Evolutionary conservation across 495 filamentous ascomycete genomes (phyloP).

Genomic region (Tuber melanosporum): DNA sequence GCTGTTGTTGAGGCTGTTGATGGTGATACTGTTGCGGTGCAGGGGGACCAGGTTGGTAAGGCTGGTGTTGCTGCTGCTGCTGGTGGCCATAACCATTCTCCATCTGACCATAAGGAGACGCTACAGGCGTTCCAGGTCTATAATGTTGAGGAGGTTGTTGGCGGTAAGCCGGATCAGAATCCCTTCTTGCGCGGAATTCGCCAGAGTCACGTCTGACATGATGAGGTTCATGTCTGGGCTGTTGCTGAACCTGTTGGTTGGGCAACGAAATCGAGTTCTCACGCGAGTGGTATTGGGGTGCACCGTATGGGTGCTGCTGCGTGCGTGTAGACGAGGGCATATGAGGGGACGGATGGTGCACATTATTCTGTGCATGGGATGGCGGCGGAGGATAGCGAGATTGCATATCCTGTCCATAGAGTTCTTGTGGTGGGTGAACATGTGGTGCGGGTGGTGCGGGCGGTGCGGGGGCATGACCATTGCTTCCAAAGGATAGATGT

Average conservation of each 20-base stretch:
- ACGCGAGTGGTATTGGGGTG: constrained; percentile 28
- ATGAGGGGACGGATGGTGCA: constrained; percentile 33
- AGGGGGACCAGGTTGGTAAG: constrained; percentile 25
- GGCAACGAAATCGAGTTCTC: constrained; percentile 30
- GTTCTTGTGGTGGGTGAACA: constrained; percentile 31
- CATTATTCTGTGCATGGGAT: constrained; percentile 26
- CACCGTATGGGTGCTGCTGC: constrained; percentile 32
- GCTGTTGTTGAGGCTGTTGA: constrained; percentile 23
- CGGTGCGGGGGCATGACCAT: constrained; percentile 22
- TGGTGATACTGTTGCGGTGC: constrained; percentile 34
- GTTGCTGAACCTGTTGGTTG: constrained; percentile 32
- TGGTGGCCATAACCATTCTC: constrained; percentile 33
- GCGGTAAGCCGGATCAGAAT: constrained; percentile 37
- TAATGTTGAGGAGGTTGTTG: constrained; percentile 29
- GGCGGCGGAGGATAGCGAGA: constrained; percentile 27
- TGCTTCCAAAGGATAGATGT: constrained; percentile 36
- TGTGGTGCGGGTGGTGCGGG: constrained; percentile 33
- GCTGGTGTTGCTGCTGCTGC: constrained; percentile 30
- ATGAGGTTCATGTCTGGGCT: constrained; percentile 22
- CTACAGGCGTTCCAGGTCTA: constrained; percentile 33
- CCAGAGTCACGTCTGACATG: constrained; percentile 36
- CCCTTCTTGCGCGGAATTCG: constrained; percentile 34
- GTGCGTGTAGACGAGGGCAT: constrained; percentile 30
- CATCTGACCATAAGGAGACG: constrained; percentile 29
- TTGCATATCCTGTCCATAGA: constrained; percentile 35